Conservation (phyloP, 352 stramenopile genomes). For the Globisporangium heterothallicum region DNA sequence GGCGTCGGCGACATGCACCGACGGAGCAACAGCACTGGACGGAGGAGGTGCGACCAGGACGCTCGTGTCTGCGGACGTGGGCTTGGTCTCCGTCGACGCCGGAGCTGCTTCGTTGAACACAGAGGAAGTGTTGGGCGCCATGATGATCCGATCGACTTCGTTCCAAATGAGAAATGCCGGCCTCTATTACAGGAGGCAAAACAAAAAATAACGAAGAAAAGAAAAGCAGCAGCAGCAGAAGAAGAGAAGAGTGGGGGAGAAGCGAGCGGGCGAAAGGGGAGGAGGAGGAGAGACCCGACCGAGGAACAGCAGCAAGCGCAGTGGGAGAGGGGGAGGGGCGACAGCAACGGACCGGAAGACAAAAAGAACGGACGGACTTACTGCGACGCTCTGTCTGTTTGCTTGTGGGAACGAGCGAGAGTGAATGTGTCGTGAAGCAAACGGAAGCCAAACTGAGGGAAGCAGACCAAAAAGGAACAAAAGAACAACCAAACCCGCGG, state of each 20-base stretch:
- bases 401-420: too few relatives aligned
- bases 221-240: slow-evolving; percentile 5
- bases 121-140: slow-evolving; percentile 56
- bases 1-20: slow-evolving; percentile 20
- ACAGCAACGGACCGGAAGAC: too few relatives aligned
- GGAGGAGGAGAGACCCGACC: slow-evolving; percentile 2
- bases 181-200: slow-evolving; percentile 1
- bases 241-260: slow-evolving; percentile 9
- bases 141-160: slow-evolving; percentile 5
- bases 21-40: slow-evolving; percentile 20
- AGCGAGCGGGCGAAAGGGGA: slow-evolving; percentile 13
- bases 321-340: not conserved
- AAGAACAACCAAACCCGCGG: too few relatives aligned
- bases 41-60: slow-evolving; percentile 37
- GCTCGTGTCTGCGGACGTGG: slow-evolving; percentile 9
- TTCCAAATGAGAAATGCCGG: slow-evolving; percentile 17
- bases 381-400: too few relatives aligned
- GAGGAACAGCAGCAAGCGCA: too few relatives aligned
- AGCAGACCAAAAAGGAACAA: too few relatives aligned
- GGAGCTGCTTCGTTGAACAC: slow-evolving; percentile 51
- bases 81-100: slow-evolving; percentile 22
- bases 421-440: too few relatives aligned
- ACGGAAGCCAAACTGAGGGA: too few relatives aligned
- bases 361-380: too few relatives aligned
- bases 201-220: slow-evolving; percentile 8